Base-by-base conservation (phyloP, 2,329 filamentous ascomycete species). In the Beauveria rudraprayagi region DNA sequence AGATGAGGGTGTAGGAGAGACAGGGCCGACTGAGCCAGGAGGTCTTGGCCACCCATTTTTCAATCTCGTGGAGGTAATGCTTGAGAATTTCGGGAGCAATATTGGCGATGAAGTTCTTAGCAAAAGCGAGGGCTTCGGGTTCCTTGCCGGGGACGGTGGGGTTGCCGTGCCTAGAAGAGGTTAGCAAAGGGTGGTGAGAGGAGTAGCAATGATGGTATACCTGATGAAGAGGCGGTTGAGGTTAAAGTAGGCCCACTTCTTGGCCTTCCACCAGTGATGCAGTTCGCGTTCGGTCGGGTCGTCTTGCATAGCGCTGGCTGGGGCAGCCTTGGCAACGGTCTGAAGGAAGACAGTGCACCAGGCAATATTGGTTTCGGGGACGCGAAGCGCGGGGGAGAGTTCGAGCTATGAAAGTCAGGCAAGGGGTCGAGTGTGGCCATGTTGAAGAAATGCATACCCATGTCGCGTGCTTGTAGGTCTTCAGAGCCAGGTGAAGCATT, bases 161-260 rank as follows among this genome's bases (percentile, higher is more conserved):
- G 77, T 96, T 97, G 63, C 94, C 94, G 70, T 99, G 96, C 75
- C 92, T 94, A 67, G 7, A 7, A 65, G 50, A 28, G 19, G 53
- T 65, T 43, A 62, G 61, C 54, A 40, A 6, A 22, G 11, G 8
- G 34, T 40, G 26, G 28, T 8, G 11, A 24, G 30, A 30, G 48
- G 17, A 17, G 10, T n/a, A 9, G 2, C 17, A 10, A n/a, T 17
- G n/a, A 19, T 28, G 28, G 64, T 81, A 64, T 77, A 93, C 90
- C 91, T 85, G 67, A 97, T 92, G 71, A 94, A 99, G 19, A 99
- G 84, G 64, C 94, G 85, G 78, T 99, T 99, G 68, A 99, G 77
- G 75, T 97, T 97, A 70, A 94, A 96, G 75, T 97, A 99, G 16
- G 93, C 90, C 94, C 94, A 97, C 77, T 99, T 99, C 86, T 97